Conservation (phyloP, 129 eudicot genomes). For the Saposhnikovia divaricata region DNA sequence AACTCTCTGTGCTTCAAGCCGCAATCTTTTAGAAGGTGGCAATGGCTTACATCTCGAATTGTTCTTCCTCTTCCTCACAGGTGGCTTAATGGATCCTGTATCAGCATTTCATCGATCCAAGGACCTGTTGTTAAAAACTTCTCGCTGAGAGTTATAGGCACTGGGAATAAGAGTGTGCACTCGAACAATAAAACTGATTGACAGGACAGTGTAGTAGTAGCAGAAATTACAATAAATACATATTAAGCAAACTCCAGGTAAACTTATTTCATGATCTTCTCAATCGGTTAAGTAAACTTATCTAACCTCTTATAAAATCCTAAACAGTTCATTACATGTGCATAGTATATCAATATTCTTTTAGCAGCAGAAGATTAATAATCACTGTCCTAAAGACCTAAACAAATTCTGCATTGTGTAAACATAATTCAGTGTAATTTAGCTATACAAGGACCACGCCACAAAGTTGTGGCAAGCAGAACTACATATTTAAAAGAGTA, state of each 20-base stretch:
- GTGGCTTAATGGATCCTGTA: conserved; percentile 90
- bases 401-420: background rate
- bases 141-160: conserved; percentile 43
- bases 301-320: background rate
- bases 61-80: conserved; percentile 59
- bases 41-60: conserved; percentile 65
- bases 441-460: background rate
- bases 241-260: background rate
- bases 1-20: conserved; percentile 83
- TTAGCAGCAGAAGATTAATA: background rate
- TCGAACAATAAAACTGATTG: background rate
- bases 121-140: conserved; percentile 74
- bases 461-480: background rate
- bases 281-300: background rate
- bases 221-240: background rate
- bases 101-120: conserved; percentile 79
- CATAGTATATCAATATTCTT: background rate
- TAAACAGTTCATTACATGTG: background rate
- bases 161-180: conserved; percentile 8
- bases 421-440: background rate
- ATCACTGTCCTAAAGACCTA: background rate
- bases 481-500: background rate
- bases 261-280: background rate
- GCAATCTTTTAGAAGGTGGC: conserved; percentile 92
- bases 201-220: background rate